phyloP scores from a whole-genome alignment of 192 early-diverging fungal species.

The Backusella australiensis region DNA sequence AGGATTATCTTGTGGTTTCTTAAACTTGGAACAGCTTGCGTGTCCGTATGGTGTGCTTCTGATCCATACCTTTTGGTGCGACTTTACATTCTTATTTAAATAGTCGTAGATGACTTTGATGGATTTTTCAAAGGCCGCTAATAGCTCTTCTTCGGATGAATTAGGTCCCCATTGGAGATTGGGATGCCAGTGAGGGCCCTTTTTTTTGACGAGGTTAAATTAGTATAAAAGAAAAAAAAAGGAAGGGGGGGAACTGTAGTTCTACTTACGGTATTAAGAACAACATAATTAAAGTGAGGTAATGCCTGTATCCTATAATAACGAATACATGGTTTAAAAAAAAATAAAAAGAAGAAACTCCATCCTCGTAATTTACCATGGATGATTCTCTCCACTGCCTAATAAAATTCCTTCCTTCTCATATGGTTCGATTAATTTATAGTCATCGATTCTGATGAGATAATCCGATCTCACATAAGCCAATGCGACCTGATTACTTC shows the following conservation, averaged over 20 bases:
- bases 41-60: conserved; percentile 36
- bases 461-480: conserved; percentile 32
- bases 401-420: conserved; percentile 22
- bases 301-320: conserved; percentile 32
- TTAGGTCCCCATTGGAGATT: conserved; percentile 20
- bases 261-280: conserved; percentile 33
- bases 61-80: conserved; percentile 30
- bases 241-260: not conserved
- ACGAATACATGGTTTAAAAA: not conserved
- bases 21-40: conserved; percentile 32
- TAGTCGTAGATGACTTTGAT: conserved; percentile 19
- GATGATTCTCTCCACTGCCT: conserved; percentile 28
- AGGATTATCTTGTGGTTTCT: conserved; percentile 13
- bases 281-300: conserved; percentile 28
- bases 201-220: not conserved
- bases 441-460: conserved; percentile 28
- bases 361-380: conserved; percentile 23
- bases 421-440: conserved; percentile 22
- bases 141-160: conserved; percentile 19
- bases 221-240: not conserved
- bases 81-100: conserved; percentile 15
- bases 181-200: conserved; percentile 37
- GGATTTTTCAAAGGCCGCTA: conserved; percentile 19
- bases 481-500: not conserved
- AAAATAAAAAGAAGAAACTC: not conserved